A percentile compares a stretch with the other conserved stretches of the same genome.
Evolutionary conservation across 1,284 basidiomycete species (phyloP).

Genomic region (Ceratobasidium sp.): DNA sequence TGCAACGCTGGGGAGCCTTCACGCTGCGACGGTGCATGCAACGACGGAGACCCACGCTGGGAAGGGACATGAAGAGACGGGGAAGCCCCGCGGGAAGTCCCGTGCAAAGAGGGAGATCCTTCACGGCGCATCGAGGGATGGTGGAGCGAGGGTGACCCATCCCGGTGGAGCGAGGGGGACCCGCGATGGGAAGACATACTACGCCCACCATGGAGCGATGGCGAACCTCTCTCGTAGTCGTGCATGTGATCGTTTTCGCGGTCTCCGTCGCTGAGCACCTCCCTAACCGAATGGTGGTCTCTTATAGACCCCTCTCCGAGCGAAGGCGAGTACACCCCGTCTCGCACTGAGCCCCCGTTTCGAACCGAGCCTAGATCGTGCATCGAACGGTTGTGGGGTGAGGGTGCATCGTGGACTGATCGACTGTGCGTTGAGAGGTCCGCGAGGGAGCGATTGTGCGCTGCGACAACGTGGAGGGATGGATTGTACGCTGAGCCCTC

Average conservation of each 20-base stretch:
- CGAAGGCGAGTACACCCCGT: constrained; percentile 21
- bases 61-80: constrained; percentile 4
- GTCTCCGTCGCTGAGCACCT: constrained; percentile 14
- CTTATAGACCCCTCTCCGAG: neutral
- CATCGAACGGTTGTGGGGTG: neutral
- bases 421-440: neutral
- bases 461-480: too few relatives aligned
- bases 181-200: neutral
- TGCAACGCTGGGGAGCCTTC: neutral
- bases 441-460: neutral
- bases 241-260: constrained; percentile 22
- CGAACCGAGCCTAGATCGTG: neutral
- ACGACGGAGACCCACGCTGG: neutral
- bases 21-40: neutral
- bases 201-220: neutral
- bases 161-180: neutral
- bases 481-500: neutral
- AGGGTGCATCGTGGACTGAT: neutral
- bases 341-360: neutral
- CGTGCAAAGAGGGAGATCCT: neutral
- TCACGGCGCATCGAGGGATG: neutral
- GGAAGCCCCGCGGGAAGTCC: neutral
- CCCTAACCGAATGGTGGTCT: neutral
- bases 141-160: constrained; percentile 1
- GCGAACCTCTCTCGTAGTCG: neutral